A percentile compares a stretch with the other conserved stretches of the same genome.
These are phyloP conservation scores for Hypericum perforatum DNA, from an alignment of 345 rosid species.

Conservation along the genomic window DNA sequence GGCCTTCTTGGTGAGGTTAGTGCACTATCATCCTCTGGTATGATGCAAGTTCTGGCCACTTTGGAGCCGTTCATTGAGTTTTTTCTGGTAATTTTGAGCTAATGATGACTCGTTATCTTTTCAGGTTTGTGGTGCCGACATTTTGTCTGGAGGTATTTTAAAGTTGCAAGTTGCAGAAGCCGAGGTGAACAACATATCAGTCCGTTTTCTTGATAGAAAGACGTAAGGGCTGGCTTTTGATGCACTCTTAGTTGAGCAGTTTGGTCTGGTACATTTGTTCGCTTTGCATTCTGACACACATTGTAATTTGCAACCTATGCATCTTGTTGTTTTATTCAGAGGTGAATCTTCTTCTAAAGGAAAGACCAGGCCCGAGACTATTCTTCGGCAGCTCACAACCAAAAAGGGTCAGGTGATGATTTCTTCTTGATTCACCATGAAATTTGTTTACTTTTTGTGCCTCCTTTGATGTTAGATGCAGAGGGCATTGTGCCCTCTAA, in stretches of 20 bases:
- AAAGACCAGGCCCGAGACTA: constrained; percentile 72
- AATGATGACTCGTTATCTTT: not conserved
- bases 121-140: constrained; percentile 81
- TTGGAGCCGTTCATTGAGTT: not conserved
- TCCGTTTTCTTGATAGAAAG: constrained; percentile 78
- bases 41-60: not conserved
- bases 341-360: constrained; percentile 91
- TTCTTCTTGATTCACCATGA: too few relatives aligned
- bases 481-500: too few relatives aligned
- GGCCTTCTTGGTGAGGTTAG: constrained; percentile 93
- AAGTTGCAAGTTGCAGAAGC: constrained; percentile 91
- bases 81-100: not conserved
- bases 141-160: constrained; percentile 86
- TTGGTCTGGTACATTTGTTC: too few relatives aligned
- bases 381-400: constrained; percentile 85
- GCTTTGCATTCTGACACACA: not conserved
- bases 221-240: constrained; percentile 49
- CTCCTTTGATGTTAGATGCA: too few relatives aligned
- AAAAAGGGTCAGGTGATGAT: constrained; percentile 82
- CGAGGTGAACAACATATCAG: constrained; percentile 79
- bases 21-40: constrained; percentile 6
- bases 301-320: constrained; percentile 5
- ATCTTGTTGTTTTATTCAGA: constrained; percentile 31
- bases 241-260: not conserved
- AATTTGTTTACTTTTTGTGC: too few relatives aligned